These are phyloP conservation scores for Leucosporidium yakuticum DNA, from an alignment of 768 basidiomycete species.

Conservation along the genomic window DNA sequence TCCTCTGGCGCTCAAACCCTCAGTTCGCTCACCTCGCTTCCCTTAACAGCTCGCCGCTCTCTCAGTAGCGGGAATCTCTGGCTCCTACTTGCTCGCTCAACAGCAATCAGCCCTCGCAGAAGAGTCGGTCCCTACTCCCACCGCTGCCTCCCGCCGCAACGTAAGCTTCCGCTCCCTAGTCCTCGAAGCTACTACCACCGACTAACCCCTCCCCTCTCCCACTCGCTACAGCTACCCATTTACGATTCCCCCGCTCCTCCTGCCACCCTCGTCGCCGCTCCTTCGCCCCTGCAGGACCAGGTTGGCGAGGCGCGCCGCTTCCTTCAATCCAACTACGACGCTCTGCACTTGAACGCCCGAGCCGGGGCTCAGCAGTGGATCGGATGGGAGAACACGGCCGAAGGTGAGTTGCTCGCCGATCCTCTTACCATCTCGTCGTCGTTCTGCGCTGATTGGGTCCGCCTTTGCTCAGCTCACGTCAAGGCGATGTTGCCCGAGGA, in stretches of 20 bases:
- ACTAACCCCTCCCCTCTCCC: background rate
- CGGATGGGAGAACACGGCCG: slow-evolving; percentile 72
- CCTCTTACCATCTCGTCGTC: too few relatives aligned
- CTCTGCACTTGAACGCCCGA: slow-evolving; percentile 64
- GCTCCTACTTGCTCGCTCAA: background rate
- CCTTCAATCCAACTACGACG: slow-evolving; percentile 53
- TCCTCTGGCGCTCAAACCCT: background rate
- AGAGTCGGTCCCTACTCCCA: background rate
- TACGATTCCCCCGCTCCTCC: slow-evolving; percentile 62
- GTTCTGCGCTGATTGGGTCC: background rate
- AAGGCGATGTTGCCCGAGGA: too few relatives aligned
- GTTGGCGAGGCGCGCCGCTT: slow-evolving; percentile 65
- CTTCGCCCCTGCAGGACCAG: slow-evolving; percentile 65
- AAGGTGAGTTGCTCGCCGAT: slow-evolving; percentile 52
- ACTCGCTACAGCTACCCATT: slow-evolving; percentile 68
- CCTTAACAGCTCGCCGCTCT: background rate
- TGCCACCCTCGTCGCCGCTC: slow-evolving; percentile 61
- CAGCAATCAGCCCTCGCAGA: background rate
- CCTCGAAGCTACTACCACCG: background rate
- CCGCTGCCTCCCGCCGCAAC: background rate
- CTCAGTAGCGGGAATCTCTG: background rate
- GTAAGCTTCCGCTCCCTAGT: background rate
- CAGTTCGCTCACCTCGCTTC: background rate
- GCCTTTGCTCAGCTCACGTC: too few relatives aligned
- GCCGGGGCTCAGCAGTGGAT: slow-evolving; percentile 75